These are phyloP conservation scores for Gilbertella persicaria DNA, from an alignment of 371 early-diverging fungal genomes.

Conservation along the genomic window DNA sequence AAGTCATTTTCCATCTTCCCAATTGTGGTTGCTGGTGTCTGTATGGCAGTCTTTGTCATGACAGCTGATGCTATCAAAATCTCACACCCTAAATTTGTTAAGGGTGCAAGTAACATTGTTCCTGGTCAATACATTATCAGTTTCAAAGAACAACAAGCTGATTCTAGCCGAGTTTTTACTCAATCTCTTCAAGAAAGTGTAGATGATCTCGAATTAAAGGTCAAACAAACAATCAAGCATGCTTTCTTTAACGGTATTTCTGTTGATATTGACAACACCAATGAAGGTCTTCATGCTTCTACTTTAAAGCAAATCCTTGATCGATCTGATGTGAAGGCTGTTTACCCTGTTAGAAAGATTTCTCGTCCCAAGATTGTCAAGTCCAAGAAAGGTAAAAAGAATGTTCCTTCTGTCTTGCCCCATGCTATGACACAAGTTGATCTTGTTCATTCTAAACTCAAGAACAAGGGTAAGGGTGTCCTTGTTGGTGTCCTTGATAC, in stretches of 20 bases:
- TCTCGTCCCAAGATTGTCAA: conserved; percentile 26
- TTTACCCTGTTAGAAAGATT: conserved; percentile 31
- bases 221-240: conserved; percentile 32
- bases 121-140: conserved; percentile 43
- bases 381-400: neutral
- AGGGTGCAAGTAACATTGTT: too few species aligned
- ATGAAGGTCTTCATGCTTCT: conserved; percentile 14
- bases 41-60: too few species aligned
- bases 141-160: conserved; percentile 14
- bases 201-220: conserved; percentile 20
- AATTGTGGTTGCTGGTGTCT: too few species aligned
- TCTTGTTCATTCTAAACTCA: conserved; percentile 40
- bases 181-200: conserved; percentile 25
- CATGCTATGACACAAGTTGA: conserved; percentile 48
- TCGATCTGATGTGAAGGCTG: conserved; percentile 20
- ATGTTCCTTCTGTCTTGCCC: conserved; percentile 20
- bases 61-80: too few species aligned
- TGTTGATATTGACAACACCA: conserved; percentile 23
- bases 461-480: conserved; percentile 64
- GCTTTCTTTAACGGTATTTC: conserved; percentile 39
- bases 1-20: too few species aligned
- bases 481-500: conserved; percentile 71
- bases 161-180: conserved; percentile 14
- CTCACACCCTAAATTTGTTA: too few species aligned
- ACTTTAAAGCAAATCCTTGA: conserved; percentile 24